phyloP scores from a whole-genome alignment of 768 basidiomycete genomes.

The Rhizopogon roseolus region DNA sequence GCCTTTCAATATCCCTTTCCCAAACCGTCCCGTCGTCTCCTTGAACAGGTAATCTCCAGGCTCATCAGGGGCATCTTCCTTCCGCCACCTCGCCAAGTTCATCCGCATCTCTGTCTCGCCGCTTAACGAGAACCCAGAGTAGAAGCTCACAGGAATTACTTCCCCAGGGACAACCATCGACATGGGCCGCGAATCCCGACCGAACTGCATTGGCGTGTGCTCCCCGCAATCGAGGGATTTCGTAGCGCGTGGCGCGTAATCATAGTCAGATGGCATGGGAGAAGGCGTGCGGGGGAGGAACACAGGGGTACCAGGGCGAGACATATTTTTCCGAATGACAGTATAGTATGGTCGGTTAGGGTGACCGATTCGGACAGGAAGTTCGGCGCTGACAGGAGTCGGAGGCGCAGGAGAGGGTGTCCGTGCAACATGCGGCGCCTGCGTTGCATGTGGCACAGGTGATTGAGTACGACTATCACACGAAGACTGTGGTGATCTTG shows the following conservation, averaged over 20 bases:
- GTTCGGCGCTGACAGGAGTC: slow-evolving; percentile 15
- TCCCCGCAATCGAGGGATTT: slow-evolving; percentile 27
- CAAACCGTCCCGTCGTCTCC: slow-evolving; percentile 19
- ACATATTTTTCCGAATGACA: slow-evolving; percentile 46
- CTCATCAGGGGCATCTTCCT: slow-evolving; percentile 23
- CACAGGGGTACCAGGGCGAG: slow-evolving; percentile 34
- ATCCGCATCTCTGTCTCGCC: slow-evolving; percentile 57
- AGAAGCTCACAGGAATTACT: slow-evolving; percentile 10
- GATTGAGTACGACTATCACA: slow-evolving; percentile 13
- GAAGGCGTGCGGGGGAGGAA: slow-evolving; percentile 22
- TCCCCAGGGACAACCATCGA: slow-evolving; percentile 21
- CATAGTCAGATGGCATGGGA: slow-evolving; percentile 17
- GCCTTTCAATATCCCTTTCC: slow-evolving; percentile 17
- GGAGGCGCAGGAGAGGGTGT: slow-evolving; percentile 13
- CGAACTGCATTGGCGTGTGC: slow-evolving; percentile 11
- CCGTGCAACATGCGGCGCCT: slow-evolving; percentile 14
- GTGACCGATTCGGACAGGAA: slow-evolving; percentile 40
- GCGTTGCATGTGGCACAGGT: slow-evolving; percentile 7
- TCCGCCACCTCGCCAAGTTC: slow-evolving; percentile 40
- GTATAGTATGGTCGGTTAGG: slow-evolving; percentile 52
- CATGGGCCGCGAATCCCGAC: slow-evolving; percentile 20
- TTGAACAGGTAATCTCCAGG: slow-evolving; percentile 27
- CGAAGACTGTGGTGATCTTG: slow-evolving; percentile 17
- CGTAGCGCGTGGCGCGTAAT: slow-evolving; percentile 24
- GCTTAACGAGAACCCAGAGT: slow-evolving; percentile 49